Evolutionary conservation across 495 filamentous ascomycete genomes (phyloP), one percentile per base, ranked within the genome.

Genomic region (Chaetomium tenue): DNA sequence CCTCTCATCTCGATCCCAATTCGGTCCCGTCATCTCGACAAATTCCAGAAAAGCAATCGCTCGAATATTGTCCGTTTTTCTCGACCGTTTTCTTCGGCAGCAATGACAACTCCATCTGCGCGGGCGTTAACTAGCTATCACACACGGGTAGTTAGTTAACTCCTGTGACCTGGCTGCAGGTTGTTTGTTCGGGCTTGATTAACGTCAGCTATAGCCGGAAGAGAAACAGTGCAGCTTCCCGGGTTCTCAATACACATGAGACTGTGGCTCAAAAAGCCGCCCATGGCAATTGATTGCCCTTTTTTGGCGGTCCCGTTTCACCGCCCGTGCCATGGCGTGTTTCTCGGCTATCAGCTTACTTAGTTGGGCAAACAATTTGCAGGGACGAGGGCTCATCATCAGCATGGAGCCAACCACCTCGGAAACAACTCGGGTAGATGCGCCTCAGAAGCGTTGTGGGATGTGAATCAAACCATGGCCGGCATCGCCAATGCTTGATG

Each of bases 331-430:
- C 16, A 30, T n/a, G 28, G 52, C 54, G 47, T 52, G 51, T 56
- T 63, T 51, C 55, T 48, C 26, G 65, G 60, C 48, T 60, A 48
- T 48, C 42, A 63, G 25, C 44, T 47, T 4, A 33, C 20, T 47
- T 47, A 55, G 39, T 61, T 61, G 55, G 55, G 26, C 37, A 55
- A 28, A 37, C 20, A 51, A 63, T 20, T 22, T 16, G 23, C 40
- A 50, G 55, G 56, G 50, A 63, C 28, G 61, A 56, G 60, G 65
- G 60, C 11, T 8, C 48, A 33, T 59, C 39, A 47, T 63, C 40
- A 42, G 46, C 59, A 53, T 20, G 48, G 57, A 54, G 22, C n/a
- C 56, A n/a, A 52, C 42, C 18, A 39, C 25, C 11, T 39, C 30
- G 12, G 28, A 20, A 39, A 37, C 4, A 26, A 25, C 42, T 20